Percentiles rank a stretch among this genome's conserved stretches.
Conservation (phyloP, 2,329 filamentous ascomycete genomes). For the Fusarium hainanense region DNA sequence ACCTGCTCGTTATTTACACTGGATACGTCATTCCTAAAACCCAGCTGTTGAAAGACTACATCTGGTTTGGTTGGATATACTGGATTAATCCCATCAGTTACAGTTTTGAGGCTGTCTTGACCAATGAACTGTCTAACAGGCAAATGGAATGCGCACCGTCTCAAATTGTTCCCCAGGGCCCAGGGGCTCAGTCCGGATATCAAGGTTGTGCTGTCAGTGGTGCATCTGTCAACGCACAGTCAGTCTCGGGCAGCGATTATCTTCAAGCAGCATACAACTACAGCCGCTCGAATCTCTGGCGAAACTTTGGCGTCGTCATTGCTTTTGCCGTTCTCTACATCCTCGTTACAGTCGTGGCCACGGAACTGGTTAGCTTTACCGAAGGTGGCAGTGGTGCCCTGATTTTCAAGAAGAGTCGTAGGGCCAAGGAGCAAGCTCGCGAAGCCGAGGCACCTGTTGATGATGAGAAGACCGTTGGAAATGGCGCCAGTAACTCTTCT, state of each 20-base stretch:
- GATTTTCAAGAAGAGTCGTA: conserved; percentile 76
- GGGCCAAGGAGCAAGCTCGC: conserved; percentile 58
- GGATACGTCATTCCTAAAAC: conserved; percentile 70
- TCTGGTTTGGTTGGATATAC: conserved; percentile 77
- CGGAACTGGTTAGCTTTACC: conserved; percentile 50
- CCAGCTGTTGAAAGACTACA: conserved; percentile 65
- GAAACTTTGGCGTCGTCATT: conserved; percentile 40
- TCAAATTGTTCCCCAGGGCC: conserved; percentile 60
- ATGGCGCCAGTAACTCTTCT: conserved; percentile 2
- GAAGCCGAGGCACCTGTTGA: conserved; percentile 41
- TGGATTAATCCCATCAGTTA: conserved; percentile 74
- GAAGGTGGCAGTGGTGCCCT: conserved; percentile 73
- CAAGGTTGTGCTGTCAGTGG: conserved; percentile 68
- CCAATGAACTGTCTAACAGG: conserved; percentile 66
- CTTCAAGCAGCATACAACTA: conserved; percentile 62
- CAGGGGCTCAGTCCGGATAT: conserved; percentile 54
- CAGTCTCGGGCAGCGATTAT: conserved; percentile 66
- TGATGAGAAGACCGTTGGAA: conserved; percentile 42
- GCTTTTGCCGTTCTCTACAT: conserved; percentile 36
- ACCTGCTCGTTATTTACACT: conserved; percentile 73
- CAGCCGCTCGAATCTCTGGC: conserved; percentile 37
- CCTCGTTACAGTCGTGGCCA: conserved; percentile 35
- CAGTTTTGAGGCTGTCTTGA: conserved; percentile 69
- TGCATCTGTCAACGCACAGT: conserved; percentile 47
- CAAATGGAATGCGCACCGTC: conserved; percentile 59